These are phyloP conservation scores for Phylloporus sp. DNA, from an alignment of 768 basidiomycete genomes.

Conservation along the genomic window DNA sequence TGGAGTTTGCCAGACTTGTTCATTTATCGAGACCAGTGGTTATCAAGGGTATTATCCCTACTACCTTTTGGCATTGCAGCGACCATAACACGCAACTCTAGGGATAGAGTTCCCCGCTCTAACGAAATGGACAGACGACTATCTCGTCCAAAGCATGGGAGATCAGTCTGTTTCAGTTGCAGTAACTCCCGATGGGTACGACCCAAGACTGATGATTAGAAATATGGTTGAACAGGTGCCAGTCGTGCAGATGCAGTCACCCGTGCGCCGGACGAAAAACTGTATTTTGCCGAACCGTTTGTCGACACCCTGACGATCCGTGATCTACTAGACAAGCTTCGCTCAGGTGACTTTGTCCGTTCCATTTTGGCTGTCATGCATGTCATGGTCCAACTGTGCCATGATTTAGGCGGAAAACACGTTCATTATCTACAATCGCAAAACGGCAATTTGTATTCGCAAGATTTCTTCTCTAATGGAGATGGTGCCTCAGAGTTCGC, in stretches of 20 bases:
- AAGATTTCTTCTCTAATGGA: conserved; percentile 35
- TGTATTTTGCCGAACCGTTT: conserved; percentile 76
- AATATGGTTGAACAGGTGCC: conserved; percentile 12
- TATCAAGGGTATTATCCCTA: conserved; percentile 54
- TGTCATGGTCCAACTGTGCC: neutral
- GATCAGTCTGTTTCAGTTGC: conserved; percentile 62
- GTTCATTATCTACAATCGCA: conserved; percentile 85
- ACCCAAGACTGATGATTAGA: neutral
- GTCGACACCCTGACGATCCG: conserved; percentile 65
- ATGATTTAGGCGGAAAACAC: conserved; percentile 18
- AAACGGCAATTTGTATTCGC: conserved; percentile 80
- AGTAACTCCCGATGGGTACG: conserved; percentile 80
- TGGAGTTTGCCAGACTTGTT: conserved; percentile 67
- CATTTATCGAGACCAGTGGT: conserved; percentile 70
- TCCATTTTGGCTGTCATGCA: neutral
- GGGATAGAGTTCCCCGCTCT: conserved; percentile 47
- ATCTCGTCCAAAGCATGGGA: conserved; percentile 56
- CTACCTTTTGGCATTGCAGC: neutral
- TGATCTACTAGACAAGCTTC: conserved; percentile 45
- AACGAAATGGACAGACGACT: conserved; percentile 62
- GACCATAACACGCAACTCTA: conserved; percentile 21
- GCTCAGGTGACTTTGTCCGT: conserved; percentile 26
- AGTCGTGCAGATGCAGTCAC: conserved; percentile 79
- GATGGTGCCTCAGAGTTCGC: conserved; percentile 56
- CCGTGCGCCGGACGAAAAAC: conserved; percentile 44